Evolutionary conservation across 768 basidiomycete genomes (phyloP).

Genomic region (Chlorophyllum brunneum): DNA sequence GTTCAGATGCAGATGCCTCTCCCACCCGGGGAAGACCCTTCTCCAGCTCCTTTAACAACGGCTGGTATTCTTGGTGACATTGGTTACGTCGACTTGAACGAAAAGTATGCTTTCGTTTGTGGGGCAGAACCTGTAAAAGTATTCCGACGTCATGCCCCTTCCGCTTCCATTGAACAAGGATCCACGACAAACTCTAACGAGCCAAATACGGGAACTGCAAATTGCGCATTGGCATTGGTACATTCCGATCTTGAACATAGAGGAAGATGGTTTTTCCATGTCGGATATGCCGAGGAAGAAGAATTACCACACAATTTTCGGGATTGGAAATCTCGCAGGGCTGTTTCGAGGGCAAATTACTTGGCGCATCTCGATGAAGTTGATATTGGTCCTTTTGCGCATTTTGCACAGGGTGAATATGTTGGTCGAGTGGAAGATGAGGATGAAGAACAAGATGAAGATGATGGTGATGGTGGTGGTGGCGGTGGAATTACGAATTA

Average conservation of each 20-base stretch:
- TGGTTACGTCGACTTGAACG: slow-evolving; percentile 6
- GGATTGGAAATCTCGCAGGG: not conserved
- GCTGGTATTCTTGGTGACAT: not conserved
- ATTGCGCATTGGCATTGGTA: not conserved
- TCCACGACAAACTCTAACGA: not conserved
- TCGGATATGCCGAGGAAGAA: not conserved
- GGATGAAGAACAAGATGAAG: not conserved
- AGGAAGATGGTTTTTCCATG: not conserved
- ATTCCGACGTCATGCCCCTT: not conserved
- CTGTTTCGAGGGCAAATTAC: too few species aligned
- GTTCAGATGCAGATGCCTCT: slow-evolving; percentile 24
- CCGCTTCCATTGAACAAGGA: not conserved
- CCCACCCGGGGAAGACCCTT: not conserved
- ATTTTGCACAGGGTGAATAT: too few species aligned
- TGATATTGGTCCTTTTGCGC: too few species aligned
- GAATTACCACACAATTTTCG: not conserved
- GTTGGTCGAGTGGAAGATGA: not conserved
- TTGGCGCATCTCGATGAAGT: too few species aligned
- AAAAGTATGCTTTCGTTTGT: slow-evolving; percentile 7
- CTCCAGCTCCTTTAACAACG: not conserved
- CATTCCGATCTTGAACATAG: not conserved
- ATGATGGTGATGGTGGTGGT: not conserved
- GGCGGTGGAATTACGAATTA: not conserved
- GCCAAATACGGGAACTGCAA: not conserved
- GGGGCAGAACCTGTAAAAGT: not conserved